Evolutionary conservation across 139 green algal species (phyloP).

Genomic region (Tetraselmis chui): DNA sequence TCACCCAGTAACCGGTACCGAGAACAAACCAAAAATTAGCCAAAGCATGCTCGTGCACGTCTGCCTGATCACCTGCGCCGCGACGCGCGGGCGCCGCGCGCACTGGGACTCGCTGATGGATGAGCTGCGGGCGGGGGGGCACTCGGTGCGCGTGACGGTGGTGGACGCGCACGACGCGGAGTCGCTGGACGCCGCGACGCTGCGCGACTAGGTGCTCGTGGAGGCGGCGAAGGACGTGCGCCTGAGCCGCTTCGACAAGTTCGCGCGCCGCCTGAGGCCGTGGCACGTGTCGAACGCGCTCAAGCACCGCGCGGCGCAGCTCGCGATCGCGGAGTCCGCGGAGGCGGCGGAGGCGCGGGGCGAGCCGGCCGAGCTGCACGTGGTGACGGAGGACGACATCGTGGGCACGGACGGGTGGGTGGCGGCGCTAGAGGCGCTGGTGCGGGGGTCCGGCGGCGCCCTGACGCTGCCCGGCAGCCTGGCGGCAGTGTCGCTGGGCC

Average conservation of each 20-base stretch:
- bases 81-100: background rate
- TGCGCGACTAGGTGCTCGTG: background rate
- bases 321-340: background rate
- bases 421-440: background rate
- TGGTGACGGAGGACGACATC: slow-evolving; percentile 14
- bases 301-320: slow-evolving; percentile 11
- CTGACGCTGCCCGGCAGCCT: background rate
- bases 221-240: background rate
- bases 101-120: background rate
- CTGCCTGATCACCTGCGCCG: background rate
- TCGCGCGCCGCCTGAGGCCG: background rate
- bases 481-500: slow-evolving; percentile 2
- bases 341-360: too few species aligned
- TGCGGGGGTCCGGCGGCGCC: too few species aligned
- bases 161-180: background rate
- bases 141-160: background rate
- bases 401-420: background rate
- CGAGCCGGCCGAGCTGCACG: background rate
- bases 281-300: slow-evolving; percentile 10
- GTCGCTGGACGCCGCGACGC: background rate
- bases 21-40: background rate
- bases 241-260: background rate
- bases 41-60: background rate
- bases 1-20: too few species aligned
- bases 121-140: background rate